phyloP scores from a whole-genome alignment of 345 rosid species.

The Brassica incana region DNA sequence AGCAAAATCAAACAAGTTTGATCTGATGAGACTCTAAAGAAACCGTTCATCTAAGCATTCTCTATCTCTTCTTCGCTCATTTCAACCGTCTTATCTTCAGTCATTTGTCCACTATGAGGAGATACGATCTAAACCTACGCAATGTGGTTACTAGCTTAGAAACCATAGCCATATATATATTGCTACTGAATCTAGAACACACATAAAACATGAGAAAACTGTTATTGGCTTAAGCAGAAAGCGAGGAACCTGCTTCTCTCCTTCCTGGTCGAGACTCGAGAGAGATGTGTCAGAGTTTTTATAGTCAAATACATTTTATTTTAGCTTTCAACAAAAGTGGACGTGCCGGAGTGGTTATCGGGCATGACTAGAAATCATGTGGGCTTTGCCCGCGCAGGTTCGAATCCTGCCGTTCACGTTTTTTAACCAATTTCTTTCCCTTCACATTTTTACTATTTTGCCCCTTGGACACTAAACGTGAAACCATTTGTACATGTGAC shows the following conservation, averaged over 20 bases:
- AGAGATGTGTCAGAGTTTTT: not conserved
- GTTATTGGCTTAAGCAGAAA: not conserved
- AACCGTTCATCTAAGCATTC: slow-evolving; percentile 46
- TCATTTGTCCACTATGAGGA: slow-evolving; percentile 47
- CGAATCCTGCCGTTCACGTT: slow-evolving; percentile 65
- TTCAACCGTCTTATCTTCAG: slow-evolving; percentile 82
- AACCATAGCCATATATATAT: not conserved
- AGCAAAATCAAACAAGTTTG: slow-evolving; percentile 10
- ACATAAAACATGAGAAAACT: not conserved
- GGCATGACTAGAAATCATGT: slow-evolving; percentile 98
- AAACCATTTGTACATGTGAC: not conserved
- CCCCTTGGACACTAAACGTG: not conserved
- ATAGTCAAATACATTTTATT: no score
- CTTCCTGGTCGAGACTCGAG: not conserved
- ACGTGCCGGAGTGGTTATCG: slow-evolving; percentile 60
- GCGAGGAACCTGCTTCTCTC: not conserved
- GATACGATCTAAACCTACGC: not conserved
- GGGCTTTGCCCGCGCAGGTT: slow-evolving; percentile 96
- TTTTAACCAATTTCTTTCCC: not conserved
- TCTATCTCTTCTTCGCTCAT: slow-evolving; percentile 91
- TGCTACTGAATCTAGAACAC: not conserved
- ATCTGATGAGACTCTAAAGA: slow-evolving; percentile 26
- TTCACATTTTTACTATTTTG: not conserved
- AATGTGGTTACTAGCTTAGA: not conserved
- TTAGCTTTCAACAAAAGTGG: slow-evolving; percentile 15